These are phyloP conservation scores for Euphrasia arctica DNA, from an alignment of 305 asterid genomes.

Conservation along the genomic window DNA sequence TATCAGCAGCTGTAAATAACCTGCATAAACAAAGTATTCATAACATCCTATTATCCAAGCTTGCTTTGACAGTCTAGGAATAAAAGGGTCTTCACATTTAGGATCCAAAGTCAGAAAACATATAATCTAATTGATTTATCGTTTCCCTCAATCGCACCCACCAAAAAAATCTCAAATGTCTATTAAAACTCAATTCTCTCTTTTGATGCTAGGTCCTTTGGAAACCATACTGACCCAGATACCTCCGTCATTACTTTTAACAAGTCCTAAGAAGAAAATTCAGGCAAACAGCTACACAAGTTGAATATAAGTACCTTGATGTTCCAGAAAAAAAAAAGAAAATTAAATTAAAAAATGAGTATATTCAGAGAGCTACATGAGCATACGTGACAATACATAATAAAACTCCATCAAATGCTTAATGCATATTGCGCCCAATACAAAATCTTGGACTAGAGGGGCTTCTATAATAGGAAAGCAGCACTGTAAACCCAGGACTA, in stretches of 20 bases:
- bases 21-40: conserved; percentile 74
- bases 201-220: not conserved
- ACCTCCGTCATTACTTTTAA: not conserved
- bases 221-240: not conserved
- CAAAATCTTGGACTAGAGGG: conserved; percentile 7
- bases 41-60: conserved; percentile 47
- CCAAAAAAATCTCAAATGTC: conserved; percentile 14
- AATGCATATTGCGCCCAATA: not conserved
- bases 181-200: conserved; percentile 10
- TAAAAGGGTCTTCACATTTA: conserved; percentile 29
- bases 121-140: conserved; percentile 10
- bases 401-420: not conserved
- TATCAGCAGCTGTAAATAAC: conserved; percentile 99
- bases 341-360: not conserved
- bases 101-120: conserved; percentile 34
- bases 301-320: not conserved
- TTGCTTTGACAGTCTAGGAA: conserved; percentile 39
- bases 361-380: not conserved
- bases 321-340: not conserved
- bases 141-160: conserved; percentile 6
- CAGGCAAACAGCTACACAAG: conserved; percentile 8
- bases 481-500: not conserved
- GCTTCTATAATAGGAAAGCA: not conserved
- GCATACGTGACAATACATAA: not conserved
- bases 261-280: conserved; percentile 8